Evolutionary conservation across 345 rosid genomes (phyloP).

Genomic region (Mangifera indica): DNA sequence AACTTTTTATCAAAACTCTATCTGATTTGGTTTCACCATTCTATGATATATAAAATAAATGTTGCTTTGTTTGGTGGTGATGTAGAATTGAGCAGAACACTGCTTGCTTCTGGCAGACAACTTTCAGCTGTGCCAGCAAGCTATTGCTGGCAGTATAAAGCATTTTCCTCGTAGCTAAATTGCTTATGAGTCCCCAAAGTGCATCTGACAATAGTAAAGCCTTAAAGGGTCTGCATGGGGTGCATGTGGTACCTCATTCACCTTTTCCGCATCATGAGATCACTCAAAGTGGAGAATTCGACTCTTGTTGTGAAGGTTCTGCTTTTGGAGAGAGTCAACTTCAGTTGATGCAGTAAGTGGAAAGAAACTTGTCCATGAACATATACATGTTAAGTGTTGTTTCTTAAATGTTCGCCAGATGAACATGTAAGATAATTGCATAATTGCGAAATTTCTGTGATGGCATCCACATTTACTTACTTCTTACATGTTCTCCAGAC

Average conservation of each 20-base stretch:
- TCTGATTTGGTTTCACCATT: background rate
- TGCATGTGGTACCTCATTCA: slow-evolving; percentile 66
- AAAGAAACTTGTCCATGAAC: slow-evolving; percentile 2
- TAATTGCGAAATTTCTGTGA: slow-evolving; percentile 1
- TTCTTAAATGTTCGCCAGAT: too few species aligned
- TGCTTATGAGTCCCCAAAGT: slow-evolving; percentile 51
- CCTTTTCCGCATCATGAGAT: slow-evolving; percentile 59
- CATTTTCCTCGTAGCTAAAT: slow-evolving; percentile 13
- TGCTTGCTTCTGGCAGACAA: slow-evolving; percentile 19
- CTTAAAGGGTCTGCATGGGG: slow-evolving; percentile 74
- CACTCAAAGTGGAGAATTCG: slow-evolving; percentile 43
- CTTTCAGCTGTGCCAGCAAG: slow-evolving; percentile 38
- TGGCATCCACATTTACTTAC: background rate
- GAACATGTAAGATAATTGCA: background rate
- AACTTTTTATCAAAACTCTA: background rate
- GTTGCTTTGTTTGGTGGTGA: background rate
- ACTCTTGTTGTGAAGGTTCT: slow-evolving; percentile 39
- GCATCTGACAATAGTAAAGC: slow-evolving; percentile 44
- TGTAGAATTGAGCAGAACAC: slow-evolving; percentile 24
- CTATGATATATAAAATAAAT: background rate
- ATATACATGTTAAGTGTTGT: background rate
- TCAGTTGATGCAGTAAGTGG: slow-evolving; percentile 57
- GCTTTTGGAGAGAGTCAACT: slow-evolving; percentile 47
- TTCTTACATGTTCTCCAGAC: slow-evolving; percentile 42
- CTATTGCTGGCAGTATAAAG: slow-evolving; percentile 41